phyloP scores from a whole-genome alignment of 495 filamentous ascomycete genomes.

The Arthonia radiata region DNA sequence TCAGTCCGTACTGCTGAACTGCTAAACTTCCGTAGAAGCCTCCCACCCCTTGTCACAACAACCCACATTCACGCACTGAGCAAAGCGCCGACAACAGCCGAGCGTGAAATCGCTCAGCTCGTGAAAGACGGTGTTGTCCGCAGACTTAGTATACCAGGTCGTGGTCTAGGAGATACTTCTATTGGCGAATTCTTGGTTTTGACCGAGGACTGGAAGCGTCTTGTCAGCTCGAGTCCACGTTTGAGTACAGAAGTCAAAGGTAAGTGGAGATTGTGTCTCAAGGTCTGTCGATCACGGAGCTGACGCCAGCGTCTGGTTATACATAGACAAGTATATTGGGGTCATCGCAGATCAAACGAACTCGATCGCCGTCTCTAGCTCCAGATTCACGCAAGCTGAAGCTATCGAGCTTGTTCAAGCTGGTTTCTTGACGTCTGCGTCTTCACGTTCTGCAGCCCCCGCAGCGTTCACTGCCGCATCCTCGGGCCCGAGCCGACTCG shows the following conservation, averaged over 20 bases:
- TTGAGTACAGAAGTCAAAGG: constrained; percentile 26
- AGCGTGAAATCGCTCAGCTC: constrained; percentile 47
- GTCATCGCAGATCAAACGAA: constrained; percentile 30
- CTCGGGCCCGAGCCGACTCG: constrained; percentile 18
- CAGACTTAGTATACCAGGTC: constrained; percentile 38
- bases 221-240: constrained; percentile 20
- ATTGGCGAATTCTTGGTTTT: constrained; percentile 51
- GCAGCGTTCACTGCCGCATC: constrained; percentile 17
- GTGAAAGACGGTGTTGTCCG: constrained; percentile 31
- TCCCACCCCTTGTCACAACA: constrained; percentile 47
- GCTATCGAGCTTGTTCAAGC: constrained; percentile 34
- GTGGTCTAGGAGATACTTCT: constrained; percentile 30
- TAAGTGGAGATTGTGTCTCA: constrained; percentile 5
- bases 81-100: constrained; percentile 38
- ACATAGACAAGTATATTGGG: constrained; percentile 26
- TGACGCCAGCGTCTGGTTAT: neutral
- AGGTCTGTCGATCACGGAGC: neutral
- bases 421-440: constrained; percentile 31
- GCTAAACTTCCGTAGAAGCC: constrained; percentile 34
- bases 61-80: constrained; percentile 47
- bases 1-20: constrained; percentile 45
- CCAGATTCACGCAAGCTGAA: constrained; percentile 24
- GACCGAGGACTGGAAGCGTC: constrained; percentile 30
- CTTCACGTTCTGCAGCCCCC: constrained; percentile 20
- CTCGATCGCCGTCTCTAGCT: constrained; percentile 22